Conservation (phyloP, 148 eudicot genomes). For the Suaeda aralocaspica region DNA sequence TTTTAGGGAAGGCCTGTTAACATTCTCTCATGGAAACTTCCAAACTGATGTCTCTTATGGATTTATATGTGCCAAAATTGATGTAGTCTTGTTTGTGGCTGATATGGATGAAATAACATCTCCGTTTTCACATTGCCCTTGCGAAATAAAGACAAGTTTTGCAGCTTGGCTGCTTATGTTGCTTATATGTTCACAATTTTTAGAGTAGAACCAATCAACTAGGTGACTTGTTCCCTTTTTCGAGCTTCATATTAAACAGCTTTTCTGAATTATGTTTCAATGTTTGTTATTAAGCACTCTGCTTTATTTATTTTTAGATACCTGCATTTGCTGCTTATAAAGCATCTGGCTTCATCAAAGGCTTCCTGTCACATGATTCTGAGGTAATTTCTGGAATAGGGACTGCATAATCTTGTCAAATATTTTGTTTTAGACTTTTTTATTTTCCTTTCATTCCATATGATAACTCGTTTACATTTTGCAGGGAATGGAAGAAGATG, state of each 20-base stretch:
- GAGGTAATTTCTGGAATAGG: constrained; percentile 45
- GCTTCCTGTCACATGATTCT: constrained; percentile 56
- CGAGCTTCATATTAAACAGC: background rate
- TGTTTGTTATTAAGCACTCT: constrained; percentile 1
- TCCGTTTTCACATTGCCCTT: too few species aligned
- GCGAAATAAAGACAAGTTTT: too few species aligned
- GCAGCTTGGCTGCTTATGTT: too few species aligned
- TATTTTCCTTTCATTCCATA: background rate
- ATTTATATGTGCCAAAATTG: too few species aligned
- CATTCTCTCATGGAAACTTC: too few species aligned
- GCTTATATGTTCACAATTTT: too few species aligned
- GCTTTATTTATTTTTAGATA: constrained; percentile 45
- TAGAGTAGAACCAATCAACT: too few species aligned
- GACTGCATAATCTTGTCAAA: background rate
- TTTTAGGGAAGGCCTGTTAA: too few species aligned
- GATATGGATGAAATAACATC: too few species aligned
- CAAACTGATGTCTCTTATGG: too few species aligned
- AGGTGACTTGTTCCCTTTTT: background rate
- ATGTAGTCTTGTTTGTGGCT: too few species aligned
- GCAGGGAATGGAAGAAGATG: constrained; percentile 61
- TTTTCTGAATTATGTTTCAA: background rate
- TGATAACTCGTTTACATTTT: constrained; percentile 12
- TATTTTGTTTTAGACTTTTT: background rate
- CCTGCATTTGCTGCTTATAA: constrained; percentile 77
- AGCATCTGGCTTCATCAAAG: constrained; percentile 58